Conservation (phyloP, 2,329 filamentous ascomycete genomes). For the Calonectria fujianensis region DNA sequence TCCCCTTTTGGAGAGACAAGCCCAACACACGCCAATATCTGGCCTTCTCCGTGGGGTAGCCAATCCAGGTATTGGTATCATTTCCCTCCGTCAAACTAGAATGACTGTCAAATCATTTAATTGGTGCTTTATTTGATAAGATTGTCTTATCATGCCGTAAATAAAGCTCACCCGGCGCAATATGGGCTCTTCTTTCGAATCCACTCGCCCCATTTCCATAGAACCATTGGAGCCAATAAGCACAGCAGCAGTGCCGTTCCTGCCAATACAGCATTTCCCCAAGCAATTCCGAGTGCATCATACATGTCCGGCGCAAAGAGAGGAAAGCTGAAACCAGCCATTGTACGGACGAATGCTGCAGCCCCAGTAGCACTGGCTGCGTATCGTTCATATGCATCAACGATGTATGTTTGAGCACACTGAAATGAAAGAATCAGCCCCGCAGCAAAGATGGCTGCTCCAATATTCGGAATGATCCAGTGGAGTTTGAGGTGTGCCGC, state of each 20-base stretch:
- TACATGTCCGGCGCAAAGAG: slow-evolving; percentile 72
- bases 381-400: slow-evolving; percentile 68
- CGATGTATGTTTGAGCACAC: slow-evolving; percentile 75
- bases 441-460: slow-evolving; percentile 66
- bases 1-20: no score
- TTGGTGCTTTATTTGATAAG: neutral
- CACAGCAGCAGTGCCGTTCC: slow-evolving; percentile 50
- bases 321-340: slow-evolving; percentile 75
- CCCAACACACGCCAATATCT: no score
- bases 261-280: slow-evolving; percentile 63
- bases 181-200: slow-evolving; percentile 49
- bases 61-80: no score
- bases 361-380: slow-evolving; percentile 68
- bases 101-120: neutral
- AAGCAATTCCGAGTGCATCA: slow-evolving; percentile 65
- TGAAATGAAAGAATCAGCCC: slow-evolving; percentile 75
- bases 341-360: slow-evolving; percentile 72
- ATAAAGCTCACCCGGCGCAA: slow-evolving; percentile 10
- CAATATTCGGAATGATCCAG: slow-evolving; percentile 76
- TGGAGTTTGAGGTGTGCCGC: slow-evolving; percentile 63
- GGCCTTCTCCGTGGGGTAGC: no score
- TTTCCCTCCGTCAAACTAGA: neutral
- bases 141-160: neutral
- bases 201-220: slow-evolving; percentile 50
- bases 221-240: slow-evolving; percentile 42